Evolutionary conservation across 345 rosid genomes (phyloP), one percentile per base, ranked within the genome.

Genomic region (Luvunga scandens): DNA sequence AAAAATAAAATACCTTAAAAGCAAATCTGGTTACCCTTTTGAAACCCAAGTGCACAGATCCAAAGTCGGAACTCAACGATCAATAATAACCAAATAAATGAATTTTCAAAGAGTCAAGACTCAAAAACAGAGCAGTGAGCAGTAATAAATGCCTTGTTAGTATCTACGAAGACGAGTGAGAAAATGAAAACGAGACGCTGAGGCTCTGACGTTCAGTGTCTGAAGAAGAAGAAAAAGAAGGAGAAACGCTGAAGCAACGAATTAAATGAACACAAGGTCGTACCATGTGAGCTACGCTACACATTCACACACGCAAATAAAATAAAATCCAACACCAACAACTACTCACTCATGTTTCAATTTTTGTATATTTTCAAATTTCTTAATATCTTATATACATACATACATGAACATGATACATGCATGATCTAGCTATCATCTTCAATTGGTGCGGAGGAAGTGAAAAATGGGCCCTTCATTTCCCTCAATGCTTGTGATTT

Each of bases 31-130:
- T 28, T 63, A 38, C 57, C 57, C 67, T 60, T 56, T 18, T 19
- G 38, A 21, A 55, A 7, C 57, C 55, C 22, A 74, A 39, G 14
- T 28, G 65, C 16, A 48, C 6, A 75, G 78, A 75, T 75, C 78
- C 77, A 74, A 74, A 74, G 38, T 39, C 36, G 19, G 33, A 14
- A 63, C 28, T 9, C 38, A 62, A 12, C 28, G 28, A 74, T 42
- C 36, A 62, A 42, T 10, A 42, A 74, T 2, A 45, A 62, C 27
- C 59, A 62, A 74, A 39, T 13, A 42, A 30, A 39, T 42, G 30
- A 21, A 1, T 53, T 5, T 28, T 27, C 7, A 56, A 18, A 24
- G 60, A 8, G 62, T 21, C 62, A 30, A 53, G 31, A 24, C 30
- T 62, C 18, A 13, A 68, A 69, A 70, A 24, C 60, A 48, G 24